Base-by-base conservation (phyloP, 1,139 yeast species). In the Meyerozyma carpophila region DNA sequence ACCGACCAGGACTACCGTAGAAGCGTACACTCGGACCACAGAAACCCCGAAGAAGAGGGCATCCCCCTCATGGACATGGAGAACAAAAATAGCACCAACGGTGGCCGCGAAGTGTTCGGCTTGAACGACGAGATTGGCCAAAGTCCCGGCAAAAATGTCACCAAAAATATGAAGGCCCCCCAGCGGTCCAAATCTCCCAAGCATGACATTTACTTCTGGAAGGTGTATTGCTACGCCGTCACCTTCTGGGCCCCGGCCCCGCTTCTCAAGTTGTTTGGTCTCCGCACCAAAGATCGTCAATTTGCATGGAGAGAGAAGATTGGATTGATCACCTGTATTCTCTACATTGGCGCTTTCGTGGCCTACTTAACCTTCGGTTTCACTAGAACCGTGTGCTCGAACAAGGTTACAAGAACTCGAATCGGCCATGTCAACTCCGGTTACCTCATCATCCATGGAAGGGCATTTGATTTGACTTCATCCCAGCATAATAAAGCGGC, bases 241-340 rank as follows among this genome's bases (percentile, higher is more conserved):
- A 91, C 98, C 0, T 89, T 89, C 62, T 91, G 96, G 94, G 95
- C 95, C 3, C 96, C 97, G 1, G 77, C 84, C 3, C 84, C 91
- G 0, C 51, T 91, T 29, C 67, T 93, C 56, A 70, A 72, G 41
- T 62, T 85, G 43, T 86, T 81, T 63, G 98, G 98, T 4, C 77
- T 91, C 75, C 77, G 77, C 36, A 82, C 87, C 26, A 80, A 81
- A 54, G 90, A 82, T 42, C 79, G 96, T 50, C 97, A 89, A 61
- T 80, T 82, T 71, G 98, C 98, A 0, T 93, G 98, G 98, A 77
- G 98, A 60, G 98, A 93, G 61, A 93, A 93, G 61, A 84, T 91
- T 39, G 98, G 88, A 1, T 73, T 93, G 44, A 73, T 93, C 43
- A 75, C 94, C 2, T 74, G 90, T 48, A 89, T 93, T 55, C 54